Conservation (phyloP, 306 rosid genomes). For the Oxytropis ochrocephala region DNA sequence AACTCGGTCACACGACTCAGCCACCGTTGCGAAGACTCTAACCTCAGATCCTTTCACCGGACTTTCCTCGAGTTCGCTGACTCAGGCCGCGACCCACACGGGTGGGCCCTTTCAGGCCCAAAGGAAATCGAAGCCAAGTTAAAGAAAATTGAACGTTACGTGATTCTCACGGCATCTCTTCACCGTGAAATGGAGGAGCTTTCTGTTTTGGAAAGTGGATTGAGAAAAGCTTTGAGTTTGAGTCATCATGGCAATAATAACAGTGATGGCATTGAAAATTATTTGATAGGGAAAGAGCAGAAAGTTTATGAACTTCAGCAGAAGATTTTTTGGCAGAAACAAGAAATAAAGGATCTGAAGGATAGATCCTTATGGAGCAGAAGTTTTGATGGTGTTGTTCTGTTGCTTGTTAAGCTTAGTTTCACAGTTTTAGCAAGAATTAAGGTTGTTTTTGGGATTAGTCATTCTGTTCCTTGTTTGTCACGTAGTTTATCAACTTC, state of each 20-base stretch:
- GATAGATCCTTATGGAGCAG: constrained; percentile 72
- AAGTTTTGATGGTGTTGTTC: constrained; percentile 55
- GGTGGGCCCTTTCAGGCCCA: constrained; percentile 41
- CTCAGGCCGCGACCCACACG: constrained; percentile 52
- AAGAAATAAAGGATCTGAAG: constrained; percentile 72
- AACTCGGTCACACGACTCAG: constrained; percentile 41
- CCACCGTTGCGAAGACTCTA: constrained; percentile 38
- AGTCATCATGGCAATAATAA: not conserved
- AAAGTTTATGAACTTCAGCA: constrained; percentile 65
- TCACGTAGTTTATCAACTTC: constrained; percentile 66
- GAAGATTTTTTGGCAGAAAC: constrained; percentile 76
- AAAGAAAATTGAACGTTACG: constrained; percentile 71
- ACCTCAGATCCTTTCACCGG: constrained; percentile 32
- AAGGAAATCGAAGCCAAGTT: constrained; percentile 62
- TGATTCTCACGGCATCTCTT: constrained; percentile 53
- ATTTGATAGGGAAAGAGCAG: constrained; percentile 32
- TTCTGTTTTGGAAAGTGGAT: constrained; percentile 37
- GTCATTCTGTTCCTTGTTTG: constrained; percentile 35
- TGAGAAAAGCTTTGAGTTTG: constrained; percentile 34
- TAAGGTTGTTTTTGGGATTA: constrained; percentile 69
- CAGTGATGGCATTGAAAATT: constrained; percentile 8
- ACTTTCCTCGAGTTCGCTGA: constrained; percentile 54
- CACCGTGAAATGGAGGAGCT: constrained; percentile 77
- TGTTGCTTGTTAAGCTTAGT: constrained; percentile 55
- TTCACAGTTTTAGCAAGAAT: constrained; percentile 69